Evolutionary conservation across 1,139 yeast genomes (phyloP).

Genomic region (Zygoascus sp.): DNA sequence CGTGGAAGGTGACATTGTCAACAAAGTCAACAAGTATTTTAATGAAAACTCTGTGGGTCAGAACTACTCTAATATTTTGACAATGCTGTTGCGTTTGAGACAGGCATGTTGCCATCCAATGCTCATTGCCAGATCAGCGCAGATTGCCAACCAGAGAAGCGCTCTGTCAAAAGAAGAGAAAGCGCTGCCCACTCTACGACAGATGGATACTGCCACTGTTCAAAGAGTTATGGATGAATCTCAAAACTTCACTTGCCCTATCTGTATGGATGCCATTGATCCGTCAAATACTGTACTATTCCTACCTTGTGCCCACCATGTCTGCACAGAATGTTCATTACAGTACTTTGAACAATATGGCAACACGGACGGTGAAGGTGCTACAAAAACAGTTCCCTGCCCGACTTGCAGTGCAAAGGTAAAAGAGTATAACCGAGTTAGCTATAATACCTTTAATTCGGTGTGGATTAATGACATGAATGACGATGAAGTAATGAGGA

Average conservation of each 20-base stretch:
- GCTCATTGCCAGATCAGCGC: slow-evolving; percentile 62
- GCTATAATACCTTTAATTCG: slow-evolving; percentile 27
- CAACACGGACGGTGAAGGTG: slow-evolving; percentile 17
- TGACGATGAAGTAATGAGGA: slow-evolving; percentile 20
- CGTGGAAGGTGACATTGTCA: slow-evolving; percentile 56
- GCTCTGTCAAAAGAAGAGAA: slow-evolving; percentile 17
- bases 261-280: slow-evolving; percentile 60
- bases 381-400: slow-evolving; percentile 22
- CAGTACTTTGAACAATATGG: slow-evolving; percentile 20
- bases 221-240: slow-evolving; percentile 18
- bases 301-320: slow-evolving; percentile 33
- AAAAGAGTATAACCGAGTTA: slow-evolving; percentile 21
- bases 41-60: slow-evolving; percentile 30
- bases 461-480: slow-evolving; percentile 23
- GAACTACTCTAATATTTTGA: slow-evolving; percentile 58
- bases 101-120: slow-evolving; percentile 89
- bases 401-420: slow-evolving; percentile 24
- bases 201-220: slow-evolving; percentile 21
- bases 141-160: slow-evolving; percentile 31
- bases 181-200: slow-evolving; percentile 21
- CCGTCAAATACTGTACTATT: slow-evolving; percentile 39
- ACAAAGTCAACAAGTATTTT: slow-evolving; percentile 51
- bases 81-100: slow-evolving; percentile 70
- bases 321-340: slow-evolving; percentile 32
- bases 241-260: slow-evolving; percentile 53